Conservation (phyloP, 176 grass and related monocot genomes). For the Thalia dealbata region DNA sequence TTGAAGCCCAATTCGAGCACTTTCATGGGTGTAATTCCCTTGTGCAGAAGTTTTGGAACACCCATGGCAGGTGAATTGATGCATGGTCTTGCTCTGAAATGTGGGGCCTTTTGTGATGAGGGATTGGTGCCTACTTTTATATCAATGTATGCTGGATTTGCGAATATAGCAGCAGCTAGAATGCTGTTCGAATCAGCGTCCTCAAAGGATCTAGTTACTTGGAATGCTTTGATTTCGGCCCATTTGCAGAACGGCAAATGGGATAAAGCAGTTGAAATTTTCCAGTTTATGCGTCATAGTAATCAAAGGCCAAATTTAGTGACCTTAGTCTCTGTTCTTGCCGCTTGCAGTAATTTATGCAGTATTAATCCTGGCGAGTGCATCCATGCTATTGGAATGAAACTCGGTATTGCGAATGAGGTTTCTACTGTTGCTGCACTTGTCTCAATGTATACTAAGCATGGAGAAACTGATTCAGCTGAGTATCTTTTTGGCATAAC, state of each 20-base stretch:
- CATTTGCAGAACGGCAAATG: constrained; percentile 31
- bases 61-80: constrained; percentile 14
- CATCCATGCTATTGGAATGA: constrained; percentile 43
- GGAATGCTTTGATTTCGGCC: constrained; percentile 56
- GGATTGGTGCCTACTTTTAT: constrained; percentile 39
- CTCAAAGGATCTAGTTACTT: constrained; percentile 36
- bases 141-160: constrained; percentile 40
- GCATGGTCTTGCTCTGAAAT: constrained; percentile 44
- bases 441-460: constrained; percentile 59
- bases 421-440: constrained; percentile 44
- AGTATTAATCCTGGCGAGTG: constrained; percentile 26
- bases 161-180: constrained; percentile 35
- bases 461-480: constrained; percentile 36
- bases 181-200: constrained; percentile 33
- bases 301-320: constrained; percentile 37
- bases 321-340: constrained; percentile 45
- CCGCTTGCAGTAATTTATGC: constrained; percentile 43
- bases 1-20: constrained; percentile 40
- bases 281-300: constrained; percentile 30
- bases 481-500: constrained; percentile 22
- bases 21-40: constrained; percentile 25
- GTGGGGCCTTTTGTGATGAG: constrained; percentile 29
- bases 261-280: constrained; percentile 32
- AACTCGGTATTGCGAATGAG: constrained; percentile 39
- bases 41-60: constrained; percentile 15